A percentile compares a stretch with the other conserved stretches of the same genome.
phyloP scores from a whole-genome alignment of 2,329 filamentous ascomycete genomes.

The Phaeosphaeriaceae sp. region DNA sequence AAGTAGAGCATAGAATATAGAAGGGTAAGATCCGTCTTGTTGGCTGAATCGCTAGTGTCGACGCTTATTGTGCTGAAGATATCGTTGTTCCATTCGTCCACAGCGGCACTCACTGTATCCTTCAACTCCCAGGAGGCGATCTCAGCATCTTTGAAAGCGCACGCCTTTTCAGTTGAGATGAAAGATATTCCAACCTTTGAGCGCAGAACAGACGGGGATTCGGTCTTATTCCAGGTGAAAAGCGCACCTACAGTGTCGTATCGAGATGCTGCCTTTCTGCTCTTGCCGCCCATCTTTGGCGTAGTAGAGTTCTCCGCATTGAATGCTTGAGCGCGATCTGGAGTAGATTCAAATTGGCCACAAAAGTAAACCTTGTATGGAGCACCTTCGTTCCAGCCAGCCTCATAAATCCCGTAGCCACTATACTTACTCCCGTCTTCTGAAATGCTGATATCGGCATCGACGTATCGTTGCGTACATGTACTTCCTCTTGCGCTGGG shows the following conservation, averaged over 20 bases:
- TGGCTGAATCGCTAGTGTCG: conserved; percentile 59
- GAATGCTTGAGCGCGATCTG: conserved; percentile 52
- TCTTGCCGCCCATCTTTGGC: conserved; percentile 17
- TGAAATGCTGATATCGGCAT: conserved; percentile 24
- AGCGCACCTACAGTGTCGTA: conserved; percentile 58
- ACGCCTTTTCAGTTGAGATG: conserved; percentile 56
- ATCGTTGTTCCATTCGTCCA: conserved; percentile 53
- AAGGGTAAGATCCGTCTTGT: conserved; percentile 60
- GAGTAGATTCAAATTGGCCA: conserved; percentile 32
- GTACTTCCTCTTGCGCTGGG: conserved; percentile 27
- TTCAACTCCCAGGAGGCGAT: conserved; percentile 51
- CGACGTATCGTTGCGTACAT: conserved; percentile 32
- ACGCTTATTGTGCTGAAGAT: conserved; percentile 66
- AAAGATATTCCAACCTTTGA: conserved; percentile 59
- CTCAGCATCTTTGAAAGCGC: conserved; percentile 52
- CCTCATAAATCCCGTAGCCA: conserved; percentile 33
- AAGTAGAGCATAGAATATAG: conserved; percentile 74
- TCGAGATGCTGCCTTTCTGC: conserved; percentile 10
- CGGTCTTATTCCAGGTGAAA: conserved; percentile 52
- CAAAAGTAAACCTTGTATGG: conserved; percentile 38
- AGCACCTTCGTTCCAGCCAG: conserved; percentile 42
- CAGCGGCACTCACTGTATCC: conserved; percentile 46
- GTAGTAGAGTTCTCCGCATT: conserved; percentile 44
- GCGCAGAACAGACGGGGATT: conserved; percentile 41
- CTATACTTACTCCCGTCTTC: conserved; percentile 30